These are phyloP conservation scores for Afroboletus lepidellus DNA, from an alignment of 1,284 basidiomycete species.

Conservation along the genomic window DNA sequence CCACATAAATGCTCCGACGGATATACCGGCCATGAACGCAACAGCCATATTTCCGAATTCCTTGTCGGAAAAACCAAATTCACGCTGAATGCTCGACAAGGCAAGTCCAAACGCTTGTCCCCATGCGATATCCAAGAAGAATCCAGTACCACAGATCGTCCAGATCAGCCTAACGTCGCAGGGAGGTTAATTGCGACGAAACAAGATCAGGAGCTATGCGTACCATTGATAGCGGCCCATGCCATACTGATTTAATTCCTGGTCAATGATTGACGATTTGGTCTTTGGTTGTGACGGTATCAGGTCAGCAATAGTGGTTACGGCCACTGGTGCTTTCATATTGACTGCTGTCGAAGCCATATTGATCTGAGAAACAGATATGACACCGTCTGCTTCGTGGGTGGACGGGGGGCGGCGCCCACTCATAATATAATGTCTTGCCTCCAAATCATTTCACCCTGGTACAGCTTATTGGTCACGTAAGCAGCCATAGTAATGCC, in stretches of 20 bases:
- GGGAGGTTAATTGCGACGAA: background rate
- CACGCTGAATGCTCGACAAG: slow-evolving; percentile 10
- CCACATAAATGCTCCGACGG: slow-evolving; percentile 15
- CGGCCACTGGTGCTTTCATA: background rate
- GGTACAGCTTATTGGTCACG: too few relatives aligned
- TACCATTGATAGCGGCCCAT: slow-evolving; percentile 22
- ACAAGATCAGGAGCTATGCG: background rate
- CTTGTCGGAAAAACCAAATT: slow-evolving; percentile 19
- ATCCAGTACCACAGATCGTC: slow-evolving; percentile 16
- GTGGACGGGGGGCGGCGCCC: background rate
- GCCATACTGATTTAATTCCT: slow-evolving; percentile 15
- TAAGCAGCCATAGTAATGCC: too few relatives aligned
- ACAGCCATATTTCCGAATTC: slow-evolving; percentile 12
- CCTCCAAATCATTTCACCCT: background rate
- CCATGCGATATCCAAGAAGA: slow-evolving; percentile 15
- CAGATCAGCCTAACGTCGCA: slow-evolving; percentile 16
- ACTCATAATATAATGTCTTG: background rate
- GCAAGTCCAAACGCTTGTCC: slow-evolving; percentile 1
- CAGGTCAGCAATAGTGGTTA: background rate
- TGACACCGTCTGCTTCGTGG: background rate
- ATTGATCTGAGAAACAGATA: background rate
- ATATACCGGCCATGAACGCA: slow-evolving; percentile 3
- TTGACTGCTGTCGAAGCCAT: background rate
- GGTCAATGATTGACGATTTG: slow-evolving; percentile 16
- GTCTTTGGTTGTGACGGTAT: background rate